Evolutionary conservation across 1,284 basidiomycete species (phyloP).

Genomic region (Rhodotorula sp.): DNA sequence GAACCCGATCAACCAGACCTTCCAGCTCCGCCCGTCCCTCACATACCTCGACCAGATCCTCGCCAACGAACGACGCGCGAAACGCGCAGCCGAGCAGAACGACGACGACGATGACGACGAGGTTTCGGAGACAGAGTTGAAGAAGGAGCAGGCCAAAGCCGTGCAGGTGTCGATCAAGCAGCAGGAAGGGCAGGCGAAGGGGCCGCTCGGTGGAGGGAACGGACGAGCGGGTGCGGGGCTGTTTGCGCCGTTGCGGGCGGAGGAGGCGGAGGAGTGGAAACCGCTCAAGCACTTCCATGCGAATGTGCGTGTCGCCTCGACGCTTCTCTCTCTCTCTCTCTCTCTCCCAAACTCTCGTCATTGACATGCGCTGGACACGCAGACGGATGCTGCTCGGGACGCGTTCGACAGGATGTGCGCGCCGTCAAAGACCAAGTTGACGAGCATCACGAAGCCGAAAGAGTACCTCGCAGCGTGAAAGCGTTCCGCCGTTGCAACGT

Average conservation of each 20-base stretch:
- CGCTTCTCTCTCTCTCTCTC: too few species aligned
- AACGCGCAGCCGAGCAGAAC: slow-evolving; percentile 34
- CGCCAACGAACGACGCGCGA: slow-evolving; percentile 36
- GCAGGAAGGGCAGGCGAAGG: slow-evolving; percentile 18
- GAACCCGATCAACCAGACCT: slow-evolving; percentile 44
- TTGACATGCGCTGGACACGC: too few species aligned
- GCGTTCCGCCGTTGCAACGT: background rate
- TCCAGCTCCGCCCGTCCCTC: slow-evolving; percentile 45
- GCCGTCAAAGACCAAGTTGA: slow-evolving; percentile 13
- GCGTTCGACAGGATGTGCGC: slow-evolving; percentile 30
- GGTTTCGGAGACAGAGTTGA: slow-evolving; percentile 42
- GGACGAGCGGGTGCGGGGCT: slow-evolving; percentile 43
- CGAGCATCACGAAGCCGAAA: slow-evolving; percentile 30
- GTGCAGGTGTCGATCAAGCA: slow-evolving; percentile 41
- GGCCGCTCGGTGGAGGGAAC: slow-evolving; percentile 30
- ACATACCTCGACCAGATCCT: slow-evolving; percentile 45
- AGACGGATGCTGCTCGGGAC: slow-evolving; percentile 29
- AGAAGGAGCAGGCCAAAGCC: slow-evolving; percentile 43
- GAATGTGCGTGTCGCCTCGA: slow-evolving; percentile 37
- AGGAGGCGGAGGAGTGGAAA: slow-evolving; percentile 43
- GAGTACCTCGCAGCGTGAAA: slow-evolving; percentile 28
- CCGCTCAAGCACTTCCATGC: slow-evolving; percentile 41
- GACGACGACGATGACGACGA: slow-evolving; percentile 42
- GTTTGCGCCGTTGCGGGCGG: slow-evolving; percentile 44
- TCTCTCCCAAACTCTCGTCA: too few species aligned